These are phyloP conservation scores for Cladosporium sp. DNA, from an alignment of 2,329 filamentous ascomycete genomes.

Conservation along the genomic window DNA sequence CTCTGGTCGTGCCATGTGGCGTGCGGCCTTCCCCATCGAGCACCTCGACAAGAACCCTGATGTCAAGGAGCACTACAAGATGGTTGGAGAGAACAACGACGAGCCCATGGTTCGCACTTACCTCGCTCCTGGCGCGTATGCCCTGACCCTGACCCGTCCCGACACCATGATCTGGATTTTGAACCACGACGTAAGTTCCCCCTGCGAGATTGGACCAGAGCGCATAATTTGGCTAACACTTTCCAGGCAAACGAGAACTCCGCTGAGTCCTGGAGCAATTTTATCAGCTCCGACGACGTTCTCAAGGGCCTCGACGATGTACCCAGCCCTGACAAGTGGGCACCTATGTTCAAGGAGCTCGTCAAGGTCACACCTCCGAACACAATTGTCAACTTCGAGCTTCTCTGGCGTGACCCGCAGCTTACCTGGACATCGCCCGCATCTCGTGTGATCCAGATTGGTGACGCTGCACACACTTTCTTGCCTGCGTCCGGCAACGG, in stretches of 20 bases:
- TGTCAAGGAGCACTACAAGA: slow-evolving; percentile 51
- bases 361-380: slow-evolving; percentile 48
- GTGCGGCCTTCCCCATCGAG: slow-evolving; percentile 43
- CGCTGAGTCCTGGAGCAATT: slow-evolving; percentile 51
- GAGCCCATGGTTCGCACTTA: slow-evolving; percentile 51
- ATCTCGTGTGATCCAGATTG: slow-evolving; percentile 48
- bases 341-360: slow-evolving; percentile 49
- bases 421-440: slow-evolving; percentile 48
- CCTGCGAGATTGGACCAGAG: not conserved
- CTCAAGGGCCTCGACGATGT: slow-evolving; percentile 49
- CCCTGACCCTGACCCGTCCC: slow-evolving; percentile 48
- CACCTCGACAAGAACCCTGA: slow-evolving; percentile 49
- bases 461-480: slow-evolving; percentile 50
- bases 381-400: slow-evolving; percentile 53
- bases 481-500: slow-evolving; percentile 50
- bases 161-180: slow-evolving; percentile 55
- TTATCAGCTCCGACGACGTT: slow-evolving; percentile 49
- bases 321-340: slow-evolving; percentile 48
- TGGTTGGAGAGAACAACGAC: slow-evolving; percentile 40
- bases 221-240: not conserved
- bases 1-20: slow-evolving; percentile 36
- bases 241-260: slow-evolving; percentile 46
- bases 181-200: slow-evolving; percentile 46
- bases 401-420: slow-evolving; percentile 51
- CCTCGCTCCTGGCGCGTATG: slow-evolving; percentile 47